A percentile compares a stretch with the other conserved stretches of the same genome.
Conservation (phyloP, 2,329 filamentous ascomycete genomes). For the Colletotrichum gloeosporioides region DNA sequence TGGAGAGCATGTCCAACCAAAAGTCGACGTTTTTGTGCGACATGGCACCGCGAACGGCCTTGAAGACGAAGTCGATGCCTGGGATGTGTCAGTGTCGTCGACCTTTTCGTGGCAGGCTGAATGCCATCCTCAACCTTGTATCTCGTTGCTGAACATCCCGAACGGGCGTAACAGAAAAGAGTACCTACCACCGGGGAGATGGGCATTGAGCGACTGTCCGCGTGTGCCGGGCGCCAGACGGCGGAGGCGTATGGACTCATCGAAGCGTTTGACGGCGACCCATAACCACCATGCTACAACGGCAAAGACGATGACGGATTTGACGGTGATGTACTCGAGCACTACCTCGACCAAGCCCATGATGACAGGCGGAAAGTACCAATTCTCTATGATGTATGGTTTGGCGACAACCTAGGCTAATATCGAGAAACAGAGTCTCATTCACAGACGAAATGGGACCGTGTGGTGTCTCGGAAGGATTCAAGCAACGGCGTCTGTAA, state of each 20-base stretch:
- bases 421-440: neutral
- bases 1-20: constrained; percentile 62
- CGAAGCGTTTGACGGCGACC: constrained; percentile 40
- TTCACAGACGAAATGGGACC: neutral
- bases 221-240: constrained; percentile 45
- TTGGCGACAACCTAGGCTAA: neutral
- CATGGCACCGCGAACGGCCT: constrained; percentile 57
- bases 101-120: neutral
- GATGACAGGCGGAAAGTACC: neutral
- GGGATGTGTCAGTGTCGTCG: neutral
- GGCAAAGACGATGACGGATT: constrained; percentile 40
- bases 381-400: neutral
- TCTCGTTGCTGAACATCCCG: neutral
- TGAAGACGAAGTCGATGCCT: constrained; percentile 69
- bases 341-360: constrained; percentile 59
- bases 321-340: constrained; percentile 48
- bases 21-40: constrained; percentile 63
- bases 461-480: neutral
- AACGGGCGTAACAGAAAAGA: neutral
- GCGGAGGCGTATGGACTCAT: constrained; percentile 49
- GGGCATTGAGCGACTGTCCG: constrained; percentile 39
- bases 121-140: neutral
- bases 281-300: constrained; percentile 42
- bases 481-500: neutral
- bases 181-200: constrained; percentile 51